Evolutionary conservation across 495 filamentous ascomycete species (phyloP).

Genomic region (Penicillium ucsense): DNA sequence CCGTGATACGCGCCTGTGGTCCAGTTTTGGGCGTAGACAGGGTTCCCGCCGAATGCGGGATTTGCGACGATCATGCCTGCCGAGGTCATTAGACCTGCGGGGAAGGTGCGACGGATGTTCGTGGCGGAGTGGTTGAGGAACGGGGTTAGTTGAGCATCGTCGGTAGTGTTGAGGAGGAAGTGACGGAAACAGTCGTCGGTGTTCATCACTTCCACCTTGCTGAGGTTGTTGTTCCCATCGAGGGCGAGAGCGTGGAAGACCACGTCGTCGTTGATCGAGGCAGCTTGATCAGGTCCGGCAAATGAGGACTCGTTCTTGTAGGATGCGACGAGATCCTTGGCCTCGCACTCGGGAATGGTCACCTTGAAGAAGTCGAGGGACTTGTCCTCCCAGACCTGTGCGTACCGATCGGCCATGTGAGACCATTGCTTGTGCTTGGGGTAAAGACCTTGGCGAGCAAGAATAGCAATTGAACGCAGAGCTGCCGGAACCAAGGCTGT

Average conservation of each 20-base stretch:
- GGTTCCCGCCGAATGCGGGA: constrained; percentile 45
- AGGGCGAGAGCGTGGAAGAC: constrained; percentile 49
- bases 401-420: constrained; percentile 36
- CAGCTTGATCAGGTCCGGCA: constrained; percentile 27
- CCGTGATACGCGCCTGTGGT: constrained; percentile 53
- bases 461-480: constrained; percentile 44
- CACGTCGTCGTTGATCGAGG: constrained; percentile 34
- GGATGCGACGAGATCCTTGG: constrained; percentile 32
- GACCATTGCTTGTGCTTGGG: constrained; percentile 39
- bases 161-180: constrained; percentile 51
- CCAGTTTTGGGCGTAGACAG: constrained; percentile 41
- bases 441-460: constrained; percentile 42
- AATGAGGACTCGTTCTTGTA: constrained; percentile 38
- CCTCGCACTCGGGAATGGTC: constrained; percentile 27
- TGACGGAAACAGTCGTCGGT: constrained; percentile 56
- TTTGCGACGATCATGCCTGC: constrained; percentile 53
- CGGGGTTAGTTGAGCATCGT: constrained; percentile 44
- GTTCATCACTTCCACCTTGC: constrained; percentile 50
- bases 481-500: constrained; percentile 53
- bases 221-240: constrained; percentile 40
- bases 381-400: constrained; percentile 53
- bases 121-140: constrained; percentile 47
- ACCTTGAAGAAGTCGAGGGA: constrained; percentile 49
- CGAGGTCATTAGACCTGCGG: constrained; percentile 46
- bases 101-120: constrained; percentile 47